phyloP scores from a whole-genome alignment of 2,329 filamentous ascomycete genomes.

The Phialophora expanda region DNA sequence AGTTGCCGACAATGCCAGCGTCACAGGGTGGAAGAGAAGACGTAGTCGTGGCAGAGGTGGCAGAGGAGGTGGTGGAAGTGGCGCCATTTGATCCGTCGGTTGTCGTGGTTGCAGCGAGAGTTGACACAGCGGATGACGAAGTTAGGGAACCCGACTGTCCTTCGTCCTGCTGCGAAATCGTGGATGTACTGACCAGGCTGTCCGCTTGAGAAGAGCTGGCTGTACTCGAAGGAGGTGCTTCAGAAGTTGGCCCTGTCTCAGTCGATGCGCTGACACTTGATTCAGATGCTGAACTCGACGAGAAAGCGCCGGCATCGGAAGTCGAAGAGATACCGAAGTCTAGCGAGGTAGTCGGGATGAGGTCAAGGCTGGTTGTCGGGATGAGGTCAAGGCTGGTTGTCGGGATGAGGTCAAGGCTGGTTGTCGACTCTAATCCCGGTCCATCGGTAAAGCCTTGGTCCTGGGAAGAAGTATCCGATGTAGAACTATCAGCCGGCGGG shows the following conservation, averaged over 20 bases:
- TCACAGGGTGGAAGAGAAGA: not conserved
- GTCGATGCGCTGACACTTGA: too few species aligned
- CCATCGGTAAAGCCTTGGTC: not conserved
- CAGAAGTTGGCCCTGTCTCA: too few species aligned
- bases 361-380: not conserved
- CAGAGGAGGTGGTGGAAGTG: not conserved
- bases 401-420: not conserved
- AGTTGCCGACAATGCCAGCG: not conserved
- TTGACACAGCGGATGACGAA: not conserved
- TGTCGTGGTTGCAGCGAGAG: not conserved
- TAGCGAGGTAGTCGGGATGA: too few species aligned
- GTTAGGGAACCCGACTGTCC: too few species aligned
- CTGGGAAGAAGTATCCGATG: not conserved
- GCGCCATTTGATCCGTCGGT: not conserved
- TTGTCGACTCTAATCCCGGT: not conserved
- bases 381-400: too few species aligned
- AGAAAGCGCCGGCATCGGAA: not conserved
- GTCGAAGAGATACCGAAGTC: not conserved
- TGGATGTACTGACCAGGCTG: not conserved
- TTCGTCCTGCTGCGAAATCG: not conserved
- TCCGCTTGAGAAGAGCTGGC: not conserved
- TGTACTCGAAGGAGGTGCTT: too few species aligned
- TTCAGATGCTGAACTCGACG: too few species aligned
- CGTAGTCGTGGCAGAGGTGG: not conserved
- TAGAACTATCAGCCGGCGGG: not conserved